Evolutionary conservation across 345 rosid species (phyloP), one percentile per base, ranked within the genome.

Genomic region (Pugionium cornutum): DNA sequence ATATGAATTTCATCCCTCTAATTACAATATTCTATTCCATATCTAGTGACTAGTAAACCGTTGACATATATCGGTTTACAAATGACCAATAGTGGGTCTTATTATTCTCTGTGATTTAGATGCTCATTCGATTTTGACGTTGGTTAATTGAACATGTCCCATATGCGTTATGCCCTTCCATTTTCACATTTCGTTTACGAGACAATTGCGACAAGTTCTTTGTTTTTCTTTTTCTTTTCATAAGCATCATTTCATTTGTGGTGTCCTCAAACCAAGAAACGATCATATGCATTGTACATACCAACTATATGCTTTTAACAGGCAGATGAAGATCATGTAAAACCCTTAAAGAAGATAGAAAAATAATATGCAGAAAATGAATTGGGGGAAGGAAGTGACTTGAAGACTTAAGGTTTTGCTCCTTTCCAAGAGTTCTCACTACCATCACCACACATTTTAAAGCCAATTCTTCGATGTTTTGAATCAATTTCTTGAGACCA

Each of bases 401-500:
- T 54, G 53, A 57, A 64, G 60, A 72, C 60, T 56, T 56, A 49
- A 43, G 41, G 69, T 50, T 44, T 72, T 72, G 61, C 70, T 58
- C 42, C 61, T 65, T 45, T 52, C 44, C 61, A 58, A 58, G 68
- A 53, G 56, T 58, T 65, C 44, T 50, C 54, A 58, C 41, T 30
- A 58, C 42, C 76, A 72, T 18, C 59, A 58, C 28, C 50, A 73
- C 76, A 65, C 72, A 73, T 45, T 66, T 59, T 6, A 66, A 30
- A 53, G 37, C 67, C 72, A 58, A 72, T 29, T 53, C 68, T 66
- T 59, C 58, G 59, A 46, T 47, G 39, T 8, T 52, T 25, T 57
- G 4, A 35, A 34, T 9, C 55, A 43, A 30, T 10, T 36, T 29
- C 54, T 65, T 43, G 51, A 51, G 40, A 53, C 52, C 57, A 59